Evolutionary conservation across 2,329 filamentous ascomycete species (phyloP), one percentile per base, ranked within the genome.

Genomic region (Daldinia sp.): DNA sequence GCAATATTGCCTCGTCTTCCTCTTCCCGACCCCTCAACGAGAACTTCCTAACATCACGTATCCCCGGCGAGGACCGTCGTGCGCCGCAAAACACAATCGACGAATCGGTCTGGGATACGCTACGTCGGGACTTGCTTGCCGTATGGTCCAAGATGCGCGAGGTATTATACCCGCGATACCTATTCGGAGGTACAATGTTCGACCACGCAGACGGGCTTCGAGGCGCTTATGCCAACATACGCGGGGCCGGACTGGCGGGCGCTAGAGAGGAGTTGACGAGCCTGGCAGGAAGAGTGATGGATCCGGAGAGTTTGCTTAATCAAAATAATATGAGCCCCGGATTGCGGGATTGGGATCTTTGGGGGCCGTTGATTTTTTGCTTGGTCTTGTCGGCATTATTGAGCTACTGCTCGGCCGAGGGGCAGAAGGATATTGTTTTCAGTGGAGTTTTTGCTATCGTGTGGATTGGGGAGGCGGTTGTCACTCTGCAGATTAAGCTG

Each of bases 71-170:
- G 78, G 95, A 99, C 81, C 91, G 95, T 56, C 87, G 90, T 67
- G 94, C 95, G 13, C 87, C 93, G 6, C 88, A 90, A 69, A 96
- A 96, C 80, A 99, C 95, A 45, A 96, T 99, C 77, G 95, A 99
- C 78, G 95, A 99, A 80, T 90, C 89, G 1, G 95, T 99, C 37
- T 99, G 95, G 95, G 92, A 94, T 41, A 99, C 95, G n/a, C 83
- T 99, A 63, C 92, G 91, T 53, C 90, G 95, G 70, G 95, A 99
- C 77, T 81, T 99, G 68, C 80, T 94, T 6, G 95, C 93, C 23
- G 93, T 98, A 32, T 98, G 95, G 94, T 91, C 92, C 80, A 99
- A 99, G 84, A 93, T 99, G 89, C 90, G 92, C 77, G 94, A 97
- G 82, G 95, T 99, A 35, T 87, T 99, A 63, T 99, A 93, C 79